Evolutionary conservation across 176 grass and related monocot genomes (phyloP).

Genomic region (bread wheat (Triticum aestivum)): IWGSC_CS_RefSeq_v2.1 NC_057811.1:452277511-452278010

Average conservation of each 20-base stretch:
- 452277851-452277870: neutral
- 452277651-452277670: constrained; percentile 33
- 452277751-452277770: constrained; percentile 8
- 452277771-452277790: neutral
- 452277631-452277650: constrained; percentile 96
- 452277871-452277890: neutral
- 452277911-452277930: neutral
- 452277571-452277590: constrained; percentile 91
- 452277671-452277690: constrained; percentile 6
- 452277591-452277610: constrained; percentile 80
- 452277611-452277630: constrained; percentile 70
- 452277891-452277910: neutral
- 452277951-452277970: neutral
- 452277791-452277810: constrained; percentile 3
- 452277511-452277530: constrained; percentile 21
- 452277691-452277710: neutral
- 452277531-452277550: constrained; percentile 21
- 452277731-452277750: neutral
- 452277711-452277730: constrained; percentile 14
- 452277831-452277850: neutral
- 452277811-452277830: neutral
- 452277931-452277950: neutral
- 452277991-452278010: neutral
- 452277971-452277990: neutral
- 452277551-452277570: constrained; percentile 92